Conservation (phyloP, 805 yeast genomes). For the Torulaspora microellipsoides region DNA sequence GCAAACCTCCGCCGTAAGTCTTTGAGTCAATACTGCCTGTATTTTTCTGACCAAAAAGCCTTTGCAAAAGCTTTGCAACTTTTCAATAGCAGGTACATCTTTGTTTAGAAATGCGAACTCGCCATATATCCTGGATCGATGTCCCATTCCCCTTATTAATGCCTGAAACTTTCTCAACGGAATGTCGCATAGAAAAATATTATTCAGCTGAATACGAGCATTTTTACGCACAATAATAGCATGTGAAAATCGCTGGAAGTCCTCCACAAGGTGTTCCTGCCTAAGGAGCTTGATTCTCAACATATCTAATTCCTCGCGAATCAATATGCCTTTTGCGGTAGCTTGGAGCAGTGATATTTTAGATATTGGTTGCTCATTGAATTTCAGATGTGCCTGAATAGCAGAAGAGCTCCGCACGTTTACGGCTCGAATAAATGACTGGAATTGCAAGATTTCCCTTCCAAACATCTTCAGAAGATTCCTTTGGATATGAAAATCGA, state of each 20-base stretch:
- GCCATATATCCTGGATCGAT: background rate
- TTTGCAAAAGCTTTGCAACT: constrained; percentile 50
- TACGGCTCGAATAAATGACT: constrained; percentile 50
- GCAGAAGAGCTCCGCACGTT: constrained; percentile 23
- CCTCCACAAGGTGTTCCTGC: constrained; percentile 23
- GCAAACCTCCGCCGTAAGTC: background rate
- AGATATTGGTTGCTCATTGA: constrained; percentile 4
- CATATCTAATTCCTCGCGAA: constrained; percentile 26
- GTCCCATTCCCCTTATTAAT: constrained; percentile 15
- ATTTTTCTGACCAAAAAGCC: constrained; percentile 41
- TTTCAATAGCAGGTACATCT: constrained; percentile 13
- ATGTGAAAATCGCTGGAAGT: constrained; percentile 39
- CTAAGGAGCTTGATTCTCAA: constrained; percentile 26
- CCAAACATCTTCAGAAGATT: constrained; percentile 57
- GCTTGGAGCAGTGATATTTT: constrained; percentile 54
- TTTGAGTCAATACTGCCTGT: background rate
- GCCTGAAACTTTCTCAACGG: constrained; percentile 22
- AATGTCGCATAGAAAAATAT: constrained; percentile 3
- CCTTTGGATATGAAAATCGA: constrained; percentile 55
- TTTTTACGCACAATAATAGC: constrained; percentile 35
- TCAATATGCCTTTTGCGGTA: constrained; percentile 42
- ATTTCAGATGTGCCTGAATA: background rate
- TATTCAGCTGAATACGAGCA: background rate
- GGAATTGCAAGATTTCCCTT: constrained; percentile 46
- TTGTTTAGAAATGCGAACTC: background rate